Evolutionary conservation across 2,329 filamentous ascomycete genomes (phyloP), one percentile per base, ranked within the genome.

Genomic region (Pseudofabraea citricarpa): DNA sequence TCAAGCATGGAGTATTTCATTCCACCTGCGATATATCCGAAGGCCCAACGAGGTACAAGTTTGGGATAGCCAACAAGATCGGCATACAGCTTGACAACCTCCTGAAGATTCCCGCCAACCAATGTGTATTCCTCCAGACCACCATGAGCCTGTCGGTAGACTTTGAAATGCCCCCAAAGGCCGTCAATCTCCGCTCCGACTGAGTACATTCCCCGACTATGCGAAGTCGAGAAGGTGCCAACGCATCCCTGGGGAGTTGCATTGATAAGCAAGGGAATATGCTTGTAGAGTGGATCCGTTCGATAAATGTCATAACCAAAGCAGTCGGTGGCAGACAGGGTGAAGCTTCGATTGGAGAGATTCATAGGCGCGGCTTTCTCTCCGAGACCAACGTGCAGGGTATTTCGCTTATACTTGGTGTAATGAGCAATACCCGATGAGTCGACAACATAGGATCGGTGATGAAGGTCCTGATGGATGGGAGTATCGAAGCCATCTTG

Each of bases 301-400:
- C 74, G 74, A 57, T 86, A 79, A 4, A 80, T 75, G 52, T 88
- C 83, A 56, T 89, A 87, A 2, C 84, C 82, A 52, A 88, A 88
- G 27, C 77, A 83, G 60, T 88, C 84, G 0, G 81, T 87, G 2
- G 81, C 82, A 0, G 81, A 79, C 12, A 88, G 67, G 20, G 74
- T 72, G 58, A 87, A 88, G 20, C 76, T 70, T 1, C 84, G 73
- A 23, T 80, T 81, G 0, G 74, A 80, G 1, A 89, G 69, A 54
- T 88, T 78, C 81, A 88, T 86, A 0, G 84, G 84, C 0, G 82
- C 83, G 5, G 80, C 71, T 58, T 87, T 87, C 59, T 88, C 84
- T 4, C 84, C 85, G 0, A 88, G 68, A 0, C 85, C 84, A 15
- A 86, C 75, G 52, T 88, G 81, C 0, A 88, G 70, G 0, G 77